Conservation (phyloP, 306 rosid species). For the Casuarina glauca region DNA sequence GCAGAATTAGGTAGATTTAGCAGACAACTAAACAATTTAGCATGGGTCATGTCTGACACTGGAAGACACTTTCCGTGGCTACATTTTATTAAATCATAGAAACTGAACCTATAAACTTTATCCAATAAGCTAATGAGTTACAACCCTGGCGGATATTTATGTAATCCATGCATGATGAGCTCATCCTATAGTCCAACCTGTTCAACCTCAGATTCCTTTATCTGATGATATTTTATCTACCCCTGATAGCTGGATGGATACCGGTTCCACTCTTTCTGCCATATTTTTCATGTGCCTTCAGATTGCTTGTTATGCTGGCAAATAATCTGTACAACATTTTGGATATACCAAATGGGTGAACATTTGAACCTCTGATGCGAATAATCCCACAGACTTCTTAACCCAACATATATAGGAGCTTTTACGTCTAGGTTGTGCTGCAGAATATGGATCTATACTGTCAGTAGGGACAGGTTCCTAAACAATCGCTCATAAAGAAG, state of each 20-base stretch:
- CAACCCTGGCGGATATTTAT: neutral
- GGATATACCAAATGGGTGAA: neutral
- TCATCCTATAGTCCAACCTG: neutral
- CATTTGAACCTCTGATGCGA: neutral
- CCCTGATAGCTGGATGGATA: neutral
- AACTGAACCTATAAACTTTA: neutral
- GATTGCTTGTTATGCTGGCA: neutral
- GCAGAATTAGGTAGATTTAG: neutral
- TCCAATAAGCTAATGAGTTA: neutral
- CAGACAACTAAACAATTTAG: neutral
- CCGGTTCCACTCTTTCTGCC: neutral
- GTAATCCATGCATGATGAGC: neutral
- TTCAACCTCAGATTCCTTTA: neutral
- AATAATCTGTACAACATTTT: neutral
- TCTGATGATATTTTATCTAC: neutral
- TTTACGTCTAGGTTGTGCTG: neutral
- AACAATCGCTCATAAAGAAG: neutral
- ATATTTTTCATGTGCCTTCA: neutral
- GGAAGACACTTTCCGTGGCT: neutral
- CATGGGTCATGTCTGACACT: neutral
- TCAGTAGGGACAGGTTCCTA: neutral
- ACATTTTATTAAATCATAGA: neutral
- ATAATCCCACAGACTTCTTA: neutral
- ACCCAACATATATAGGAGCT: neutral
- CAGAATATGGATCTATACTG: neutral